phyloP scores from a whole-genome alignment of 345 rosid genomes.

The Pugionium dolabratum region DNA sequence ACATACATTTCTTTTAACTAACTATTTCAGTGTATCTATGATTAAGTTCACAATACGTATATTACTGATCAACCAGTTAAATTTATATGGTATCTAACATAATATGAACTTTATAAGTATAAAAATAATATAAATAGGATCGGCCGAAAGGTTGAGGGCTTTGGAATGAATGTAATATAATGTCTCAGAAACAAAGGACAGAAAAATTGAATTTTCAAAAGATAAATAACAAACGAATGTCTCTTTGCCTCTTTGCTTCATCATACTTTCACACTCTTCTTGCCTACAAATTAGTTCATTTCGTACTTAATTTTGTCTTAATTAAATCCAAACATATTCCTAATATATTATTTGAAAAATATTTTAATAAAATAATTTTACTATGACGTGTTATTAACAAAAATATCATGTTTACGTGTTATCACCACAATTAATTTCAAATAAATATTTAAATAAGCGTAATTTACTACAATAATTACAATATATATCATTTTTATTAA shows the following conservation, averaged over 20 bases:
- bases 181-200: conserved; percentile 40
- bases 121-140: conserved; percentile 26
- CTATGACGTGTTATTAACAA: no score
- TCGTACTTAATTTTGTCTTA: conserved; percentile 16
- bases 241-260: conserved; percentile 19
- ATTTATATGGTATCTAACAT: no score
- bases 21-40: no score
- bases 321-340: background rate
- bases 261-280: conserved; percentile 34
- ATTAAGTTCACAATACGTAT: no score
- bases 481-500: no score
- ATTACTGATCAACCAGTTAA: no score
- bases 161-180: conserved; percentile 34
- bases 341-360: background rate
- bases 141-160: conserved; percentile 34
- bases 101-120: conserved; percentile 9
- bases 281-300: conserved; percentile 30
- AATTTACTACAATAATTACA: no score
- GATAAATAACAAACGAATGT: conserved; percentile 23
- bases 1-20: no score
- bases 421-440: no score
- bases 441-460: no score
- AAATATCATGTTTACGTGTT: no score
- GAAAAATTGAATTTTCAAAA: conserved; percentile 20
- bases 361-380: background rate